Evolutionary conservation across 257 asterid species (phyloP).

Genomic region (Scutellaria galericulata): DNA sequence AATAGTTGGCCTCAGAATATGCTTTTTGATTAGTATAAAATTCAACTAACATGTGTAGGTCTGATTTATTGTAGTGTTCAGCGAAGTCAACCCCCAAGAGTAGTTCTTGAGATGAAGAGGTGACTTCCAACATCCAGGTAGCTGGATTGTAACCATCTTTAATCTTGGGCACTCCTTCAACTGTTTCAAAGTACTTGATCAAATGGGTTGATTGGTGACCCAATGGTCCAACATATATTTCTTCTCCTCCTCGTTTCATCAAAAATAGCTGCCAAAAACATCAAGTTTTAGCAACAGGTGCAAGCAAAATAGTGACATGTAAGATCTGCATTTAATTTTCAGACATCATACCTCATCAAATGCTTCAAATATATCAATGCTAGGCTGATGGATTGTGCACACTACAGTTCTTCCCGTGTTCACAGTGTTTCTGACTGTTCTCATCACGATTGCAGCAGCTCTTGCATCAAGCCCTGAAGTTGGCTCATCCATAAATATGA

Average conservation of each 20-base stretch:
- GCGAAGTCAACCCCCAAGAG: conserved; percentile 55
- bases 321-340: not conserved
- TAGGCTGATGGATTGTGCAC: conserved; percentile 76
- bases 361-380: conserved; percentile 71
- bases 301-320: not conserved
- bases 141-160: conserved; percentile 77
- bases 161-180: conserved; percentile 54
- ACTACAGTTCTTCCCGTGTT: conserved; percentile 68
- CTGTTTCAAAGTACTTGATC: conserved; percentile 53
- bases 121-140: conserved; percentile 74
- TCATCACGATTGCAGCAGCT: conserved; percentile 73
- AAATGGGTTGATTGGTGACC: conserved; percentile 55
- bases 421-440: conserved; percentile 61
- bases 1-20: not conserved
- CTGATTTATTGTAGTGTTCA: conserved; percentile 54
- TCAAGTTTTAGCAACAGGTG: conserved; percentile 24
- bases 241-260: conserved; percentile 69
- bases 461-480: conserved; percentile 68
- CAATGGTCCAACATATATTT: conserved; percentile 57
- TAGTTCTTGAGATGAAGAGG: conserved; percentile 59
- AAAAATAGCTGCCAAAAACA: conserved; percentile 52
- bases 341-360: conserved; percentile 58
- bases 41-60: conserved; percentile 47
- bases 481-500: conserved; percentile 71
- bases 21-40: not conserved